These are phyloP conservation scores for Loxodes magnus DNA, from an alignment of 73 alveolate species.

Conservation along the genomic window DNA sequence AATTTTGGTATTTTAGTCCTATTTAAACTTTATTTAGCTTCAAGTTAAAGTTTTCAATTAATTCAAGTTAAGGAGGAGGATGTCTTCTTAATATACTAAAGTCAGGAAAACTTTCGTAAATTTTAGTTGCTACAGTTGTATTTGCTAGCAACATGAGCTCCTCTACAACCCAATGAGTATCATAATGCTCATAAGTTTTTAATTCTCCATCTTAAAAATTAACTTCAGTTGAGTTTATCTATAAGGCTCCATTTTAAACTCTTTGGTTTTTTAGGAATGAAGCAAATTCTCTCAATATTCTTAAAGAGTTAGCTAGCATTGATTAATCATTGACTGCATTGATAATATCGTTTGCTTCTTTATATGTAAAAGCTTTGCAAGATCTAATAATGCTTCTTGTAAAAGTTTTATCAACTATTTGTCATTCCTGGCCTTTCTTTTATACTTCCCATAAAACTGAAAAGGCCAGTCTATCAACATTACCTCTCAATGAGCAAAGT, in stretches of 20 bases:
- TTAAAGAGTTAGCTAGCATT: conserved; percentile 35
- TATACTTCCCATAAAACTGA: conserved; percentile 95
- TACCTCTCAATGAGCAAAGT: conserved; percentile 83
- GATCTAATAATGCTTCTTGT: conserved; percentile 71
- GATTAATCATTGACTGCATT: conserved; percentile 53
- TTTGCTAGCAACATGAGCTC: conserved; percentile 97
- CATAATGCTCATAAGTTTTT: conserved; percentile 65
- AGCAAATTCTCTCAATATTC: conserved; percentile 53
- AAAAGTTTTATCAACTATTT: conserved; percentile 45
- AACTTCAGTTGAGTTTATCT: conserved; percentile 89
- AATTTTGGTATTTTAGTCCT: conserved; percentile 28
- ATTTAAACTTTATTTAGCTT: conserved; percentile 50
- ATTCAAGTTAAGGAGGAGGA: conserved; percentile 73
- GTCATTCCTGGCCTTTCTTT: conserved; percentile 48
- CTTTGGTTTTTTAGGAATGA: conserved; percentile 64
- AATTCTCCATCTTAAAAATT: conserved; percentile 91
- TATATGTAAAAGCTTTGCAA: conserved; percentile 60
- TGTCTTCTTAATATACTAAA: conserved; percentile 61
- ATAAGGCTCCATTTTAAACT: conserved; percentile 87
- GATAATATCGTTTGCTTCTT: conserved; percentile 64
- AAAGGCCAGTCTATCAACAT: conserved; percentile 89
- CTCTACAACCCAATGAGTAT: conserved; percentile 85
- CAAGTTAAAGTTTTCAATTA: conserved; percentile 43
- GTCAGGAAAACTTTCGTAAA: conserved; percentile 52
- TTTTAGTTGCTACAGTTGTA: conserved; percentile 84